phyloP scores from a whole-genome alignment of 768 basidiomycete genomes.

The Lentinula boryana region DNA sequence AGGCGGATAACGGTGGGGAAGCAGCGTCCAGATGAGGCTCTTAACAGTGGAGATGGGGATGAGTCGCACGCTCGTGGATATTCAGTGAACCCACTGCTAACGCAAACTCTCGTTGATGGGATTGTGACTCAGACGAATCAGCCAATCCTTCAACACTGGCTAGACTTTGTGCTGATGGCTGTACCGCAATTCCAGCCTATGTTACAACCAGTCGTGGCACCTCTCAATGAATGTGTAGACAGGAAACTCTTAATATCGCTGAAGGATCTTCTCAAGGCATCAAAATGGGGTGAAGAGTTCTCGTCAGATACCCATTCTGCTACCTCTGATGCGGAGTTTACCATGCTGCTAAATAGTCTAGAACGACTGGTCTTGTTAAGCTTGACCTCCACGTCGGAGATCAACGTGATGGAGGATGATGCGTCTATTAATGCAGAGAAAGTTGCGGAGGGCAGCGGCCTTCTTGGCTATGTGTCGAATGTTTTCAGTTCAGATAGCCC shows the following conservation, averaged over 20 bases:
- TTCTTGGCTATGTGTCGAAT: constrained; percentile 87
- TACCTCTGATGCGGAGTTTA: constrained; percentile 75
- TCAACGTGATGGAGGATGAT: constrained; percentile 52
- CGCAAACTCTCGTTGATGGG: constrained; percentile 78
- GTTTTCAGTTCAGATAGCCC: constrained; percentile 78
- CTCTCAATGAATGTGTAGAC: constrained; percentile 77
- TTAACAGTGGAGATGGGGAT: background rate
- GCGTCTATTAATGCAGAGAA: constrained; percentile 42
- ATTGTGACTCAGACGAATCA: constrained; percentile 65
- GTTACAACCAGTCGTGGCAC: constrained; percentile 58
- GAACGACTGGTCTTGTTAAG: constrained; percentile 79
- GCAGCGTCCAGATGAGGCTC: constrained; percentile 1
- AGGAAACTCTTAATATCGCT: constrained; percentile 57
- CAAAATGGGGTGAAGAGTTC: constrained; percentile 26
- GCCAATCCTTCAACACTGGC: constrained; percentile 88
- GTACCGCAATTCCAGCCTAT: constrained; percentile 78
- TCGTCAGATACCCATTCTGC: constrained; percentile 37
- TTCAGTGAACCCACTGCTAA: constrained; percentile 63
- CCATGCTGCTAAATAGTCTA: constrained; percentile 77
- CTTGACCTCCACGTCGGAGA: constrained; percentile 51
- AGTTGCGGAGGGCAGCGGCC: constrained; percentile 50
- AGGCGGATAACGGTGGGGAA: constrained; percentile 9
- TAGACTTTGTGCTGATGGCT: constrained; percentile 92
- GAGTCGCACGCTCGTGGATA: constrained; percentile 23
- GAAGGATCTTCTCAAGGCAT: constrained; percentile 45